Evolutionary conservation across 2,329 filamentous ascomycete genomes (phyloP), one percentile per base, ranked within the genome.

Genomic region (Lachnellula willkommii): DNA sequence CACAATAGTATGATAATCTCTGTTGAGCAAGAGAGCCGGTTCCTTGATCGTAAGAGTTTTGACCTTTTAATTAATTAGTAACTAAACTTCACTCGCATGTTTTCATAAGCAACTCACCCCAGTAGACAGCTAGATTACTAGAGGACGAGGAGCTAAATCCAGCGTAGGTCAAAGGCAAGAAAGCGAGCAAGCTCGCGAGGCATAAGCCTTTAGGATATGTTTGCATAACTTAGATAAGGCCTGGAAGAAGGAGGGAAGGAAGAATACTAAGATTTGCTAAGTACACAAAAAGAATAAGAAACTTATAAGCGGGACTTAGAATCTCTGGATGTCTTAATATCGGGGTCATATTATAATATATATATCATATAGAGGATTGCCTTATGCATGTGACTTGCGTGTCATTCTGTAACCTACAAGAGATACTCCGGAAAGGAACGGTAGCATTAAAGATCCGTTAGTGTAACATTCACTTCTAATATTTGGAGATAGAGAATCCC

Each of bases 91-190:
- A 11, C 9, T 32, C 3, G 28, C 3, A 12, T 32, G 8, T 3
- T 32, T 12, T 32, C 9, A 12, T 11, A 11, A 9, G 28, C 9
- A 4, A 32, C 70, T 64, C 70, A 73, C 84, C 85, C 85, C 85
- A 89, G 69, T 89, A 89, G 1, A 87, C 75, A 26, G 79, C 83
- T 53, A 88, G 66, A 63, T 87, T 88, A 50, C 69, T 74, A 2
- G 66, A 63, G 1, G 76, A 74, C n/a, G 65, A 66, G 4, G 78
- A 58, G 58, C 77, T 71, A 62, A 82, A 70, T 24, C 69, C 71
- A 15, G 74, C 75, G 60, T 70, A 64, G 11, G 65, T 70, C 52
- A 64, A 63, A 37, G 68, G 62, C 36, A 74, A 43, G 46, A 63
- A 64, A 42, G 69, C 67, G 35, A 71, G 47, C 54, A 70, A 61